A percentile compares a stretch with the other conserved stretches of the same genome.
These are phyloP conservation scores for Phylloporus sp. DNA, from an alignment of 768 basidiomycete species.

Conservation along the genomic window DNA sequence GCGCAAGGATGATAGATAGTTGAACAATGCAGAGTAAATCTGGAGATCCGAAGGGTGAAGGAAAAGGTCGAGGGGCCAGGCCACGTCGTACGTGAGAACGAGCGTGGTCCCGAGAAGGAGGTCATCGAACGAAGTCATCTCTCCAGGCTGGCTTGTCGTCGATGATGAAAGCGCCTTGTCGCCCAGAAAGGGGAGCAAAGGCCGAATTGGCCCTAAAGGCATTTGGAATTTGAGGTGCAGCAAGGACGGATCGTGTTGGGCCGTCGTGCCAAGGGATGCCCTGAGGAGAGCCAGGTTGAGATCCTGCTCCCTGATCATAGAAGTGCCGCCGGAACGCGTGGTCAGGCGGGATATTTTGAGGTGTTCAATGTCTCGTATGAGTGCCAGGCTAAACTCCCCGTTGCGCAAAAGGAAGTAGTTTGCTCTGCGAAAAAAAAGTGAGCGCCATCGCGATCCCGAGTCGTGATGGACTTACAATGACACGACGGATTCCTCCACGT, in stretches of 20 bases:
- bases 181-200: slow-evolving; percentile 70
- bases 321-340: slow-evolving; percentile 54
- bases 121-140: slow-evolving; percentile 58
- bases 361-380: slow-evolving; percentile 83
- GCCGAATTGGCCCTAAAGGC: slow-evolving; percentile 76
- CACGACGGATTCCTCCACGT: slow-evolving; percentile 80
- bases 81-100: slow-evolving; percentile 60
- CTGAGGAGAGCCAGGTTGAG: slow-evolving; percentile 81
- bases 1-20: slow-evolving; percentile 77
- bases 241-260: slow-evolving; percentile 79
- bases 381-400: slow-evolving; percentile 78
- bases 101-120: slow-evolving; percentile 78
- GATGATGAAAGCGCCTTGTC: slow-evolving; percentile 39
- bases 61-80: slow-evolving; percentile 90
- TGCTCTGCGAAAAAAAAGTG: slow-evolving; percentile 44
- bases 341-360: slow-evolving; percentile 76
- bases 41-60: slow-evolving; percentile 69
- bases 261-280: slow-evolving; percentile 82
- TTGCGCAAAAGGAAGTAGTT: slow-evolving; percentile 86
- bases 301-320: slow-evolving; percentile 88
- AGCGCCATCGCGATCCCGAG: slow-evolving; percentile 3
- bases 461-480: slow-evolving; percentile 56
- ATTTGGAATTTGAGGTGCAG: slow-evolving; percentile 69
- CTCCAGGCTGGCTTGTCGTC: slow-evolving; percentile 32
- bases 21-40: slow-evolving; percentile 71